Evolutionary conservation across 345 rosid genomes (phyloP).

Genomic region (Corymbia maculata): DNA sequence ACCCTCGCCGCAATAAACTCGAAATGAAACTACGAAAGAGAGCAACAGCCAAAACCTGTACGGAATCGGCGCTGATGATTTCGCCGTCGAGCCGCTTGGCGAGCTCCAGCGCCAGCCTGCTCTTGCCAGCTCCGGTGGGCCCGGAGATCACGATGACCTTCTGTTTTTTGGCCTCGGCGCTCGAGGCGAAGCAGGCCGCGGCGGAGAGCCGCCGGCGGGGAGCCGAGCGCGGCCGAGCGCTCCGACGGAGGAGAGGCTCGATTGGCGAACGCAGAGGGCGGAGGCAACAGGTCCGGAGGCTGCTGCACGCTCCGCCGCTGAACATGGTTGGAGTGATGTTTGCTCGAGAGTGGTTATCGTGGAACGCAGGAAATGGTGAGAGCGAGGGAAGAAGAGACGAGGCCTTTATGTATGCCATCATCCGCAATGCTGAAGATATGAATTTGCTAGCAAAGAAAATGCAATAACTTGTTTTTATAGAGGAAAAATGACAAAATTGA

Average conservation of each 20-base stretch:
- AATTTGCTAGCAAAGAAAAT: background rate
- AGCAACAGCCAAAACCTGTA: constrained; percentile 41
- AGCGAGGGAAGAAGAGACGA: background rate
- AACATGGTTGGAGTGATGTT: constrained; percentile 12
- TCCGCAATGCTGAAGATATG: background rate
- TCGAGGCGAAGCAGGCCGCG: constrained; percentile 21
- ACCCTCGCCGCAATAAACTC: background rate
- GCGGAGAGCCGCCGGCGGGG: constrained; percentile 21
- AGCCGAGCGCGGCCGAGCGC: background rate
- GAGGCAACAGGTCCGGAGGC: constrained; percentile 32
- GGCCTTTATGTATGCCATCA: background rate
- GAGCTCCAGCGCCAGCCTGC: constrained; percentile 78
- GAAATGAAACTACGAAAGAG: background rate
- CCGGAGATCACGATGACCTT: constrained; percentile 85
- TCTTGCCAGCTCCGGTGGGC: constrained; percentile 90
- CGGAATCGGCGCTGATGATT: constrained; percentile 97
- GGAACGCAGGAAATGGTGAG: background rate
- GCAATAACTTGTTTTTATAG: too few relatives aligned
- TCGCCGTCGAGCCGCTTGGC: constrained; percentile 87
- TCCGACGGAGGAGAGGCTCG: constrained; percentile 5
- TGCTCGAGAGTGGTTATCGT: background rate
- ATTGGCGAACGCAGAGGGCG: constrained; percentile 14
- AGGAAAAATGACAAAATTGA: too few relatives aligned
- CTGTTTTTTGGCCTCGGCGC: constrained; percentile 16
- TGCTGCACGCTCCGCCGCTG: constrained; percentile 20